Evolutionary conservation across 2,329 filamentous ascomycete genomes (phyloP), one percentile per base, ranked within the genome.

Genomic region (Phaeophleospora eucalypticola): DNA sequence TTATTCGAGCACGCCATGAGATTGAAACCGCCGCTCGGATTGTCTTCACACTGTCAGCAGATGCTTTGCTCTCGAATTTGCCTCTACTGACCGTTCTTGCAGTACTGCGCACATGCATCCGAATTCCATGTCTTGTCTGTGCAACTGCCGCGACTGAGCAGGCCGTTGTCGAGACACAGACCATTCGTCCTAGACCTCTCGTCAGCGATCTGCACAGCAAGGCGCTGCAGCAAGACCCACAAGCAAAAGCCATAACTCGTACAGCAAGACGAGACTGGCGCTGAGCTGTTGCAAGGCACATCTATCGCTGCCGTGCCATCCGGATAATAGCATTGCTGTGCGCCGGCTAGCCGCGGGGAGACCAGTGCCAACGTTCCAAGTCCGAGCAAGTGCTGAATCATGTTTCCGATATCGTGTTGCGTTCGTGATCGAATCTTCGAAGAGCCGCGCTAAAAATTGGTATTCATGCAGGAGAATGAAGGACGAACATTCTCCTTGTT

Each of bases 321-420:
- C 3, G 51, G 51, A 29, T 49, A 54, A 36, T 51, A 54, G 35
- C 51, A 54, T 47, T 54, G 43, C 19, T 46, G 45, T 29, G 43
- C 41, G 4, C 24, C 24, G 24, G 24, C 6, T 7, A 29, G 24
- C 12, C 24, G 24, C 24, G 24, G 24, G 7, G 12, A 12, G 7
- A 29, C 24, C 24, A 29, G 7, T 12, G 24, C 6, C 24, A 6
- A 29, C 24, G 12, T 12, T 12, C 7, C 24, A 6, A 29, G 24
- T 12, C 7, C 24, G 7, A 29, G 24, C 7, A 29, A 29, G 7
- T 7, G 12, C 24, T 6, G 7, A 6, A 29, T 29, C 12, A 12
- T 29, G 24, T 29, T 12, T 6, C 24, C 24, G 6, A 12, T 7
- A 29, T 29, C 24, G 12, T 29, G 24, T 12, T 29, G 24, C 12